Percentiles rank a stretch among this genome's conserved stretches.
These are phyloP conservation scores for Rutstroemia sydowiana DNA, from an alignment of 2,329 filamentous ascomycete genomes.

Conservation along the genomic window DNA sequence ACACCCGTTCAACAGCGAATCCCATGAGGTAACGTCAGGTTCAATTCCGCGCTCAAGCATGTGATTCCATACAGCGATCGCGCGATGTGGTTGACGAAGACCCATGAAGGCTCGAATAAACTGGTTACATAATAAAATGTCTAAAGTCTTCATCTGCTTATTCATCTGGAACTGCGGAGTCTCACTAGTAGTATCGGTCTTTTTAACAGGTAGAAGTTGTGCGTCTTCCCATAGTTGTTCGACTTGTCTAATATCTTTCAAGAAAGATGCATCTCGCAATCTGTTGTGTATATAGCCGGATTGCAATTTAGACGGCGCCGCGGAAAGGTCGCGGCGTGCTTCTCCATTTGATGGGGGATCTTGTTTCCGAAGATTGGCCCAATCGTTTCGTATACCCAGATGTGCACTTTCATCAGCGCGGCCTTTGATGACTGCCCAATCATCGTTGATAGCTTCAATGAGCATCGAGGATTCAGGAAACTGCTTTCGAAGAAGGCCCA, in stretches of 20 bases:
- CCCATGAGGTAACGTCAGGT: slow-evolving; percentile 62
- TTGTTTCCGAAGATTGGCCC: not conserved
- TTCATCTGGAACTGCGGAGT: no score
- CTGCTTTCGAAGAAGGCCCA: no score
- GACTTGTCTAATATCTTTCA: slow-evolving; percentile 17
- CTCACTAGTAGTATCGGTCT: not conserved
- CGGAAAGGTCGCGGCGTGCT: not conserved
- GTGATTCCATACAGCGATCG: slow-evolving; percentile 49
- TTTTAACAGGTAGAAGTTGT: slow-evolving; percentile 18
- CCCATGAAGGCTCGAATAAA: slow-evolving; percentile 42
- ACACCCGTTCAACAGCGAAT: slow-evolving; percentile 65
- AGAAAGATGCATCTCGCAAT: slow-evolving; percentile 20
- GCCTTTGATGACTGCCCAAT: slow-evolving; percentile 15
- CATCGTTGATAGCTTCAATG: slow-evolving; percentile 13
- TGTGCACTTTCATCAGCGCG: not conserved
- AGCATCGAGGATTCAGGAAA: slow-evolving; percentile 3
- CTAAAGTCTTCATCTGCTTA: slow-evolving; percentile 4
- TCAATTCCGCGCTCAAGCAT: slow-evolving; percentile 46
- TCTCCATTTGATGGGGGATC: not conserved
- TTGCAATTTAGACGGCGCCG: not conserved
- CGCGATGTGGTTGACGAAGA: slow-evolving; percentile 34
- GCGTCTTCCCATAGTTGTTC: slow-evolving; percentile 24
- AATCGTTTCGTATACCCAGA: no score
- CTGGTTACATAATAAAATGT: slow-evolving; percentile 32
- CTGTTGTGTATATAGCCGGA: slow-evolving; percentile 13